phyloP scores from a whole-genome alignment of 2,329 filamentous ascomycete genomes.

The Cladosporium sp. region DNA sequence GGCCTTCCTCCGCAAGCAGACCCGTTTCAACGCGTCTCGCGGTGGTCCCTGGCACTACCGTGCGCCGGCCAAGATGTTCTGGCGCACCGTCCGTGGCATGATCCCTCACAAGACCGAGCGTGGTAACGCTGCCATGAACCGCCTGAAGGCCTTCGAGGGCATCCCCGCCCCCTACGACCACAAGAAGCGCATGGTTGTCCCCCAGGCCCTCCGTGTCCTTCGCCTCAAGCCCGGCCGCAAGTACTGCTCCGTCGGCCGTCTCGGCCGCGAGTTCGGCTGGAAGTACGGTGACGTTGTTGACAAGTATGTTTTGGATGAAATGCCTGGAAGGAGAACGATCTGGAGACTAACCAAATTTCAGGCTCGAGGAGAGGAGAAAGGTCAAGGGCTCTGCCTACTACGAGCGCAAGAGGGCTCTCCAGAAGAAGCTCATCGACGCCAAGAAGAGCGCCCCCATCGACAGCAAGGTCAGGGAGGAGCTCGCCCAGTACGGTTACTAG shows the following conservation, averaged over 20 bases:
- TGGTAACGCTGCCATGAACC: constrained; percentile 92
- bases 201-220: constrained; percentile 94
- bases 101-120: constrained; percentile 99
- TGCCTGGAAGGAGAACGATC: neutral
- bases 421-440: constrained; percentile 84
- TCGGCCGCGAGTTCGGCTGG: constrained; percentile 99
- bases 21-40: constrained; percentile 98
- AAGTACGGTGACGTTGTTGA: constrained; percentile 99
- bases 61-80: constrained; percentile 98
- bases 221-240: constrained; percentile 98
- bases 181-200: constrained; percentile 99
- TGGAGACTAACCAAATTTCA: constrained; percentile 37
- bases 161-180: constrained; percentile 98
- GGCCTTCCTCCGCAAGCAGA: constrained; percentile 99
- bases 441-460: constrained; percentile 88
- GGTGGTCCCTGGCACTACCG: constrained; percentile 99
- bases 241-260: constrained; percentile 98
- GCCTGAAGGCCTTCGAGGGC: constrained; percentile 99
- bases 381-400: constrained; percentile 99
- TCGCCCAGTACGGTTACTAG: constrained; percentile 91
- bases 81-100: constrained; percentile 99
- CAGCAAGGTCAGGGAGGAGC: constrained; percentile 80
- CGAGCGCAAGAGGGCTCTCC: constrained; percentile 97
- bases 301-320: constrained; percentile 61
- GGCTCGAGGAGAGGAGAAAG: constrained; percentile 99